phyloP scores from a whole-genome alignment of 805 yeast species.

The Brettanomyces sp. region DNA sequence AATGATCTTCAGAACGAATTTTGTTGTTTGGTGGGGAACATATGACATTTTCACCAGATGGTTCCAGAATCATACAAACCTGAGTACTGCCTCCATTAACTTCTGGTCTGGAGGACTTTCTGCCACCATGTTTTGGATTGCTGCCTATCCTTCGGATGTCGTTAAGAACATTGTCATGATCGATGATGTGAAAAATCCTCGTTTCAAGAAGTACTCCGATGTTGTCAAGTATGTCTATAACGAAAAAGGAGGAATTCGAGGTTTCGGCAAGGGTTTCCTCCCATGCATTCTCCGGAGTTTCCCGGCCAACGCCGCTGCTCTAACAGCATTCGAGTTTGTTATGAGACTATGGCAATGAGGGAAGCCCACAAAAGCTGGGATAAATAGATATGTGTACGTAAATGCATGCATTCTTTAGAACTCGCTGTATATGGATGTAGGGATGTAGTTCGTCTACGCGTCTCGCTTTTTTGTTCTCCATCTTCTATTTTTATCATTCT shows the following conservation, averaged over 20 bases:
- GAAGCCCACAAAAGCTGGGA: too few relatives aligned
- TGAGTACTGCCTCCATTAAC: conserved; percentile 64
- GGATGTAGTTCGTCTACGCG: too few relatives aligned
- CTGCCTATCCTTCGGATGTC: conserved; percentile 85
- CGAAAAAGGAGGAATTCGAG: conserved; percentile 49
- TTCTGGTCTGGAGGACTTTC: conserved; percentile 90
- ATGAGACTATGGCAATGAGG: conserved; percentile 35
- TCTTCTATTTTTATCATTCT: not conserved
- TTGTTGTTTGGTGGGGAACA: conserved; percentile 91
- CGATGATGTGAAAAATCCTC: conserved; percentile 64
- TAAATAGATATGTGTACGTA: too few relatives aligned
- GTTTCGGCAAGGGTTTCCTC: conserved; percentile 73
- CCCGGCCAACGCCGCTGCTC: conserved; percentile 91
- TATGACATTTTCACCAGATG: conserved; percentile 69
- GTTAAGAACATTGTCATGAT: conserved; percentile 81
- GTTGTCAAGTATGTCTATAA: conserved; percentile 64
- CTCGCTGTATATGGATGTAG: not conserved
- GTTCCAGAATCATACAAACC: conserved; percentile 52
- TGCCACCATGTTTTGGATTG: conserved; percentile 81
- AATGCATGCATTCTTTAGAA: not conserved
- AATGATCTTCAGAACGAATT: conserved; percentile 78
- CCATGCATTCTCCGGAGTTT: conserved; percentile 76
- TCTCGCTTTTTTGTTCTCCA: too few relatives aligned
- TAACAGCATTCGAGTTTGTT: conserved; percentile 83
- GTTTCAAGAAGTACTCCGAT: conserved; percentile 58